A percentile compares a stretch with the other conserved stretches of the same genome.
phyloP scores from a whole-genome alignment of 208 protist species.

The Angomonas deanei region DNA sequence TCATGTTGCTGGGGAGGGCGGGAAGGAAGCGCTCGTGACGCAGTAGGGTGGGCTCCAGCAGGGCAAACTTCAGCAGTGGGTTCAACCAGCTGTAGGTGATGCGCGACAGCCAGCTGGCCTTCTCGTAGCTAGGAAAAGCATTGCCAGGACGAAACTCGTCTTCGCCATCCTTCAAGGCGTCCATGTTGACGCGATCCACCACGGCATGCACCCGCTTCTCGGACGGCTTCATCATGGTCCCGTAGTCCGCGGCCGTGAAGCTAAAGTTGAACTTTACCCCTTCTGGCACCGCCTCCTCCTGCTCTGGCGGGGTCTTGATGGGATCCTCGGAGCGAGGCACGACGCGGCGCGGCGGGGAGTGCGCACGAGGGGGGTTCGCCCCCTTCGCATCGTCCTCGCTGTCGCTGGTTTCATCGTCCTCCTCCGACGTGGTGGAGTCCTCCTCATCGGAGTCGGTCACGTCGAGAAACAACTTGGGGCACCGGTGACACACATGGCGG shows the following conservation, averaged over 20 bases:
- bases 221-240: neutral
- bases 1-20: slow-evolving; percentile 40
- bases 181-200: slow-evolving; percentile 26
- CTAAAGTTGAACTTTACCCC: slow-evolving; percentile 3
- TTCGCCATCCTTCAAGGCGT: slow-evolving; percentile 37
- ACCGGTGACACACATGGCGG: slow-evolving; percentile 46
- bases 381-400: neutral
- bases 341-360: slow-evolving; percentile 4
- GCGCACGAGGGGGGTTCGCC: neutral
- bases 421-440: slow-evolving; percentile 13
- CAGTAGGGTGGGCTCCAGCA: slow-evolving; percentile 50
- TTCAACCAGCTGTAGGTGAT: slow-evolving; percentile 64
- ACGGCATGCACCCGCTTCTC: slow-evolving; percentile 12
- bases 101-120: slow-evolving; percentile 24
- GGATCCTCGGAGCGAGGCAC: neutral
- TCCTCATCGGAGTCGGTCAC: slow-evolving; percentile 23
- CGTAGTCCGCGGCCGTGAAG: slow-evolving; percentile 9
- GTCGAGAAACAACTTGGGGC: slow-evolving; percentile 42
- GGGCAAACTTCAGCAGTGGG: slow-evolving; percentile 42
- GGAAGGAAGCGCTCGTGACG: slow-evolving; percentile 58
- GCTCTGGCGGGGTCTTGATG: neutral
- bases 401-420: slow-evolving; percentile 11
- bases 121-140: slow-evolving; percentile 47
- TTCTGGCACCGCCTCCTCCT: neutral
- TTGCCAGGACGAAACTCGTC: slow-evolving; percentile 65